Evolutionary conservation across 176 grass and related monocot species (phyloP), one percentile per base, ranked within the genome.

Genomic region (Typha latifolia): DNA sequence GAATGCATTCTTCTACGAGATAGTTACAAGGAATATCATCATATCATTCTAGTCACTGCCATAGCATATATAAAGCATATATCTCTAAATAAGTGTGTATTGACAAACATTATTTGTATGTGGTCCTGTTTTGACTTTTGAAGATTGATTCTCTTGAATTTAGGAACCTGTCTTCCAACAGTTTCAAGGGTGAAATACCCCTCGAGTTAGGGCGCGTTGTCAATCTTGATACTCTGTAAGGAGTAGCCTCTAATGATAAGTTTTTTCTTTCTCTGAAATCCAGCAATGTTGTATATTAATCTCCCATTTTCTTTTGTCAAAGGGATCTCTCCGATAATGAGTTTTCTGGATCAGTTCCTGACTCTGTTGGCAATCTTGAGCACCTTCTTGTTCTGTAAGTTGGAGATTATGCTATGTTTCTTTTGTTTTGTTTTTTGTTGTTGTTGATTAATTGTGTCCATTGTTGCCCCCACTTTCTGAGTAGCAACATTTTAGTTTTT

Each of bases 211-310:
- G 94, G 63, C 86, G 67, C 26, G 90, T 99, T 62, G 29, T 99
- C 69, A 99, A 99, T 62, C 82, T 99, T 81, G 94, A 99, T 74
- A 99, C 89, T 64, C 71, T 99, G 94, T 99, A 85, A 93, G 94
- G 13, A 77, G 27, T 69, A 14, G 62, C 53, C 68, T 72, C 47
- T 50, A 47, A 53, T 48, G 7, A 4, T 6, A 43, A 9, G 9
- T 47, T 32, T 49, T 15, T 22, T 51, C 10, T 63, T 63, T n/a
- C 47, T 48, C 20, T 14, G 34, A 19, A 48, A 47, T 51, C 8
- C 37, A 43, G 37, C 37, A 0, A 43, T 19, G 31, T 29, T 10
- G 12, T 49, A 16, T 49, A 12, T 47, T 27, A 49, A 20, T 12
- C 43, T 18, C 18, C 4, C n/a, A 19, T 19, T 80, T 75, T 20